Percentiles rank a stretch among this genome's conserved stretches.
Conservation (phyloP, 148 eudicot genomes). For the Nepenthes gracilis region DNA sequence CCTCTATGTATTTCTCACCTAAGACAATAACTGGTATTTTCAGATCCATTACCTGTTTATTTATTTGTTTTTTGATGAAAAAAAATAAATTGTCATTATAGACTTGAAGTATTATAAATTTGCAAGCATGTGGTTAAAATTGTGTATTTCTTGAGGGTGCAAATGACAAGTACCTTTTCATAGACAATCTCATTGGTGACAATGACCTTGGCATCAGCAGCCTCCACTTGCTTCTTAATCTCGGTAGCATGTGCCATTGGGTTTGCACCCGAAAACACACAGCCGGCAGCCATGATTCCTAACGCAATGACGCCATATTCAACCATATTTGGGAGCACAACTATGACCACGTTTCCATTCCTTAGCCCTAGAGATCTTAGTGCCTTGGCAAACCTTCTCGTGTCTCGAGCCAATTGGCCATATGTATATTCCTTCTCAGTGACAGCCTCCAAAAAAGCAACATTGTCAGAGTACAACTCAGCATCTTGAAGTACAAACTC, state of each 20-base stretch:
- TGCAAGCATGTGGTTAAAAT: background rate
- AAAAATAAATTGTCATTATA: background rate
- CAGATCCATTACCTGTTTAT: conserved; percentile 46
- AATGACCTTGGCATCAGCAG: conserved; percentile 76
- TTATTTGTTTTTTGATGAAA: background rate
- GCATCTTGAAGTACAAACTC: conserved; percentile 71
- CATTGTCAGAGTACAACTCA: conserved; percentile 50
- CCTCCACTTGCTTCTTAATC: conserved; percentile 71
- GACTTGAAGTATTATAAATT: background rate
- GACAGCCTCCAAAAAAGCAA: conserved; percentile 66
- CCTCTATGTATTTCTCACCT: conserved; percentile 45
- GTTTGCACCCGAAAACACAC: conserved; percentile 83
- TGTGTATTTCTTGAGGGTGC: background rate
- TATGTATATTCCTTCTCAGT: conserved; percentile 59
- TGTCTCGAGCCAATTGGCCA: conserved; percentile 50
- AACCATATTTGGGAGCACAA: conserved; percentile 67
- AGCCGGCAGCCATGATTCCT: conserved; percentile 90
- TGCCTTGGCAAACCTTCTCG: conserved; percentile 76
- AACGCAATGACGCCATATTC: conserved; percentile 84
- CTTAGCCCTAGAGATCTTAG: conserved; percentile 83
- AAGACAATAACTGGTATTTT: conserved; percentile 54
- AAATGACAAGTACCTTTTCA: conserved; percentile 36
- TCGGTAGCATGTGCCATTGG: conserved; percentile 58
- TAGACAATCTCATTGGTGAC: conserved; percentile 56
- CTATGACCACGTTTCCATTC: conserved; percentile 73